Base-by-base conservation (phyloP, 768 basidiomycete genomes). In the Phlebiopsis gigantea region DNA sequence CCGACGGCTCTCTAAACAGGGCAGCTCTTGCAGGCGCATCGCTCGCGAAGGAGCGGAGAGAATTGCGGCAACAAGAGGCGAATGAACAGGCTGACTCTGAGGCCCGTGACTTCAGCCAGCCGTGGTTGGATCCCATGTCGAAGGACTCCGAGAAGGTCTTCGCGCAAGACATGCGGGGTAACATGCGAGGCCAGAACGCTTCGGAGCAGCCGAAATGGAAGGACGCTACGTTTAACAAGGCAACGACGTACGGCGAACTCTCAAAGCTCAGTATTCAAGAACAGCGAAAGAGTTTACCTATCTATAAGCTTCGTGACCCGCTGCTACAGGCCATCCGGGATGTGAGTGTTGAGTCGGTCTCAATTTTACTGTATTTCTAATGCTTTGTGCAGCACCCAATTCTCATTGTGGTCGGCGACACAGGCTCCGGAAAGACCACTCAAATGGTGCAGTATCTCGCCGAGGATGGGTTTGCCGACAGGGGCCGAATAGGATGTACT, bases 371-470 rank as follows among this genome's bases (percentile, higher is more conserved):
- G 44, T 19, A 45, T 45, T 45, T 4, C 5, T 25, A 5, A 25
- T 1, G 10, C 2, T 45, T 9, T 48, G 65, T 50, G 54, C 63
- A 94, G 88, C 91, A 99, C 74, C 96, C 94, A 82, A 87, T 98
- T 24, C 87, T 99, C 55, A 94, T 99, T 62, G 97, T 99, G 34
- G 90, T 99, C 55, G 97, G 97, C 45, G 97, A 99, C 67, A 99
- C 97, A 45, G 97, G 97, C 25, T 98, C 96, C 7, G 97, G 97
- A 12, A 99, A 99, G 71, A 98, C 97, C 6, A 99, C 97, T 0
- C 97, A 99, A 68, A 98, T 99, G 94, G 90, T 90, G 0, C 97
- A 98, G 71, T 99, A 98, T 64, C 81, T 99, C 43, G 96, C 96
- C 10, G 97, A 99, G 71, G 81, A 88, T 46, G 97, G 97, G 0